These are phyloP conservation scores for Aquilaria sinensis DNA, from an alignment of 345 rosid species.

Conservation along the genomic window DNA sequence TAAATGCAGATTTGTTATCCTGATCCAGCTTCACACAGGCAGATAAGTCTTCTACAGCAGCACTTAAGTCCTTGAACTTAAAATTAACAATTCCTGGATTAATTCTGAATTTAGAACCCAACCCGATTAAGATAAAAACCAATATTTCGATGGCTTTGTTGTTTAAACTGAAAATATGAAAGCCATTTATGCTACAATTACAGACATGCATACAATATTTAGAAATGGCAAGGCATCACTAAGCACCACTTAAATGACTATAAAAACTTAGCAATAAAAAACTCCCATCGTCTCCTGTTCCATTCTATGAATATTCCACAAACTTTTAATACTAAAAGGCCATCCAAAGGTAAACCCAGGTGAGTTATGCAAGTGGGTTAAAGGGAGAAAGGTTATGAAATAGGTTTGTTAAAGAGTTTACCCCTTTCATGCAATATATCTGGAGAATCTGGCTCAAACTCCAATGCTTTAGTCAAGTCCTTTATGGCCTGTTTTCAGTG, in stretches of 20 bases:
- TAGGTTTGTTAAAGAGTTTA: slow-evolving; percentile 23
- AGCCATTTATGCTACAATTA: too few species aligned
- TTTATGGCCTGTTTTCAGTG: slow-evolving; percentile 66
- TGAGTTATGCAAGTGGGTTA: background rate
- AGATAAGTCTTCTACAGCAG: slow-evolving; percentile 82
- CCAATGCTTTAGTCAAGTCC: slow-evolving; percentile 87
- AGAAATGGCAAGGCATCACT: too few species aligned
- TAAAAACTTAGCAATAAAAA: too few species aligned
- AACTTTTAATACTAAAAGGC: background rate
- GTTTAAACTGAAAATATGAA: too few species aligned
- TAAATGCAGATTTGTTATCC: slow-evolving; percentile 87
- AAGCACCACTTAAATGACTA: too few species aligned
- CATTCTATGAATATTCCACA: too few species aligned
- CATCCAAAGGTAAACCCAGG: background rate
- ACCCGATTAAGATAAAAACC: too few species aligned
- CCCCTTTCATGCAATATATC: slow-evolving; percentile 97
- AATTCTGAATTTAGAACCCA: slow-evolving; percentile 11
- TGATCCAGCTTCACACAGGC: slow-evolving; percentile 73
- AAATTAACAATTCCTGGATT: slow-evolving; percentile 86
- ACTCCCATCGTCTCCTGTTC: too few species aligned
- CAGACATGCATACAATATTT: too few species aligned
- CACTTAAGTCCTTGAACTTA: slow-evolving; percentile 84
- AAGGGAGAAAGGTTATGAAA: slow-evolving; percentile 2
- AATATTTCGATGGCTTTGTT: too few species aligned
- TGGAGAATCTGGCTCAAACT: slow-evolving; percentile 77